phyloP scores from a whole-genome alignment of 164 flowering plant species.

The Nymphaea thermarum region DNA sequence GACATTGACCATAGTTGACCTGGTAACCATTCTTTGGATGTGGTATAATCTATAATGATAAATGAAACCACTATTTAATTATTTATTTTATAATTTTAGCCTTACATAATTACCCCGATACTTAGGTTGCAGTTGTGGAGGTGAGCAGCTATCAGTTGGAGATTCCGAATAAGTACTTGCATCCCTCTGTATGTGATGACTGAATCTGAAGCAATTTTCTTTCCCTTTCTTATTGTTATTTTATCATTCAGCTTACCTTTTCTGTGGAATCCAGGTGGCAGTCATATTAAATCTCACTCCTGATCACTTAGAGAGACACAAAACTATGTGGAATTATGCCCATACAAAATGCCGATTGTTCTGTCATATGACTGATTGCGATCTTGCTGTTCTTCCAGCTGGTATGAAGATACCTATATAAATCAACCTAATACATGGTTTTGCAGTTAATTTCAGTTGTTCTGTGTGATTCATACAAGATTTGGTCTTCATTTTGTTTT shows the following conservation, averaged over 20 bases:
- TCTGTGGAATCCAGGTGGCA: slow-evolving; percentile 19
- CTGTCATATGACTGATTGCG: slow-evolving; percentile 23
- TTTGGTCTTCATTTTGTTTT: too few relatives aligned
- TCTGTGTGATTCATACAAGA: too few relatives aligned
- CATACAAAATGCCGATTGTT: slow-evolving; percentile 24
- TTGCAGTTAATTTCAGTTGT: too few relatives aligned
- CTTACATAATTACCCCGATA: neutral
- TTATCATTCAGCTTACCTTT: neutral
- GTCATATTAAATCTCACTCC: slow-evolving; percentile 35
- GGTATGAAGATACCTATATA: slow-evolving; percentile 10
- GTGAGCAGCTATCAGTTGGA: slow-evolving; percentile 46
- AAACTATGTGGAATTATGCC: slow-evolving; percentile 34
- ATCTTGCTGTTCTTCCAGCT: slow-evolving; percentile 27
- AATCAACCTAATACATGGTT: too few relatives aligned
- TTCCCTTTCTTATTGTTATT: too few relatives aligned
- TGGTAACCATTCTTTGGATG: too few relatives aligned
- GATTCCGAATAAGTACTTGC: slow-evolving; percentile 22
- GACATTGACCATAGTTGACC: too few relatives aligned
- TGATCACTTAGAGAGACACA: slow-evolving; percentile 39
- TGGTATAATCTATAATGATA: too few relatives aligned
- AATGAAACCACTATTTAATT: too few relatives aligned
- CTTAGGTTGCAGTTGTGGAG: slow-evolving; percentile 41
- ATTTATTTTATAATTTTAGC: too few relatives aligned
- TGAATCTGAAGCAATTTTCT: too few relatives aligned
- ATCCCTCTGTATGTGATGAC: slow-evolving; percentile 26